phyloP scores from a whole-genome alignment of 495 filamentous ascomycete genomes.

The Rostrohypoxylon terebratum region DNA sequence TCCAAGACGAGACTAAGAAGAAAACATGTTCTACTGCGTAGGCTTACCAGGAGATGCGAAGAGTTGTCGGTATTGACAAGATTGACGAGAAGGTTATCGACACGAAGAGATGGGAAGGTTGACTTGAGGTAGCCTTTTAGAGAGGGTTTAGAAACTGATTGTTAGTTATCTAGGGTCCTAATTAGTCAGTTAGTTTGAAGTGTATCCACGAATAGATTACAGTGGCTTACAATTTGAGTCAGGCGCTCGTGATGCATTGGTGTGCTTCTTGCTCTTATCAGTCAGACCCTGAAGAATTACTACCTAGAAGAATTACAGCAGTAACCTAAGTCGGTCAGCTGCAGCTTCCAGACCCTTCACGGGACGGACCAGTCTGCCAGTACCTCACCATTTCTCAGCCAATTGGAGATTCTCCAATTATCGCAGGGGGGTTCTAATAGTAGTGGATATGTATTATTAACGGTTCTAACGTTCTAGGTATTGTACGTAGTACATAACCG shows the following conservation, averaged over 20 bases:
- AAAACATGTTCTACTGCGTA: constrained; percentile 20
- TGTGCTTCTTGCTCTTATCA: constrained; percentile 23
- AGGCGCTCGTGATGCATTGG: constrained; percentile 33
- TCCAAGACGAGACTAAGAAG: background rate
- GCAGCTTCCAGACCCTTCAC: constrained; percentile 31
- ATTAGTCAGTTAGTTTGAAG: background rate
- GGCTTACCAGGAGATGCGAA: constrained; percentile 29
- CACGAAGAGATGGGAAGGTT: background rate
- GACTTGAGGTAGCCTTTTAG: background rate
- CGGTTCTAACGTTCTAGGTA: no score
- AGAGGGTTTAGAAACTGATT: background rate
- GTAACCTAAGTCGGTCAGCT: constrained; percentile 43
- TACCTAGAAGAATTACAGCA: no score
- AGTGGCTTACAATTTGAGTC: background rate
- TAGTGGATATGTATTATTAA: no score
- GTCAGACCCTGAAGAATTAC: constrained; percentile 43
- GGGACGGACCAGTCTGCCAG: constrained; percentile 30
- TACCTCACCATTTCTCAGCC: constrained; percentile 18
- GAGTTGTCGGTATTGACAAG: background rate
- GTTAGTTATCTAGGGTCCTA: no score
- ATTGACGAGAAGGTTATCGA: constrained; percentile 4
- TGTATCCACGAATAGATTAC: background rate
- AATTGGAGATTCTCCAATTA: constrained; percentile 34
- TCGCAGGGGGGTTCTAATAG: constrained; percentile 7
- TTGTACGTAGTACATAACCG: no score